phyloP scores from a whole-genome alignment of 768 basidiomycete species.

The Sporobolomyces pararoseus region DNA sequence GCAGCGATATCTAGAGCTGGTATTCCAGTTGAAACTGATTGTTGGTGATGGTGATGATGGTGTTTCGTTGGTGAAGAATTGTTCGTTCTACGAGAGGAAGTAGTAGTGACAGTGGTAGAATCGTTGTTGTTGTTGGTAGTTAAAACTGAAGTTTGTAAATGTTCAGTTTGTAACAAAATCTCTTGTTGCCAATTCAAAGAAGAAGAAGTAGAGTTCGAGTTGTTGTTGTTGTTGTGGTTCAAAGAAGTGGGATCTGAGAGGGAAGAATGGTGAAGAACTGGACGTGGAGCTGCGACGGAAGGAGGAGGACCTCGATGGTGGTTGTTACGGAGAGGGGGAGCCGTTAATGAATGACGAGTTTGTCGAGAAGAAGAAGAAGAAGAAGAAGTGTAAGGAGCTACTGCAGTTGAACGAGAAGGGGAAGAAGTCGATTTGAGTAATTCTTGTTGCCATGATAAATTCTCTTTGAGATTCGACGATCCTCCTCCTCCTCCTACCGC shows the following conservation, averaged over 20 bases:
- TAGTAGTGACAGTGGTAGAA: too few species aligned
- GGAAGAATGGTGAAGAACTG: slow-evolving; percentile 13
- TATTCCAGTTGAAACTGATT: too few species aligned
- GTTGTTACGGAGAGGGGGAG: background rate
- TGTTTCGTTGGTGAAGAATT: background rate
- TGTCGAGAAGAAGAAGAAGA: background rate
- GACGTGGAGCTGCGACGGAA: background rate
- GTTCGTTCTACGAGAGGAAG: background rate
- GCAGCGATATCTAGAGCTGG: too few species aligned
- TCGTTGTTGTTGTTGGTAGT: too few species aligned
- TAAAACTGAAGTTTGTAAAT: background rate
- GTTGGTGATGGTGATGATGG: too few species aligned
- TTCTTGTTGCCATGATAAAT: slow-evolving; percentile 38
- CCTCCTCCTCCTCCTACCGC: background rate
- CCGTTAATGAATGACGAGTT: background rate
- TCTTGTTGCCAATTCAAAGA: slow-evolving; percentile 40
- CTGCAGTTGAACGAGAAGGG: background rate
- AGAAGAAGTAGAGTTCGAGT: background rate
- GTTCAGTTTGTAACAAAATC: slow-evolving; percentile 19
- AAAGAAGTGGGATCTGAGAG: background rate
- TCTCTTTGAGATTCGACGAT: slow-evolving; percentile 16
- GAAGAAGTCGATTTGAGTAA: slow-evolving; percentile 8
- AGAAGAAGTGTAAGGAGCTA: background rate
- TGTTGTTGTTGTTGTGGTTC: background rate
- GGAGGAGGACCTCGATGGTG: too few species aligned